Base-by-base conservation (phyloP, 1,139 yeast species). In the Wickerhamiella pararugosa region DNA sequence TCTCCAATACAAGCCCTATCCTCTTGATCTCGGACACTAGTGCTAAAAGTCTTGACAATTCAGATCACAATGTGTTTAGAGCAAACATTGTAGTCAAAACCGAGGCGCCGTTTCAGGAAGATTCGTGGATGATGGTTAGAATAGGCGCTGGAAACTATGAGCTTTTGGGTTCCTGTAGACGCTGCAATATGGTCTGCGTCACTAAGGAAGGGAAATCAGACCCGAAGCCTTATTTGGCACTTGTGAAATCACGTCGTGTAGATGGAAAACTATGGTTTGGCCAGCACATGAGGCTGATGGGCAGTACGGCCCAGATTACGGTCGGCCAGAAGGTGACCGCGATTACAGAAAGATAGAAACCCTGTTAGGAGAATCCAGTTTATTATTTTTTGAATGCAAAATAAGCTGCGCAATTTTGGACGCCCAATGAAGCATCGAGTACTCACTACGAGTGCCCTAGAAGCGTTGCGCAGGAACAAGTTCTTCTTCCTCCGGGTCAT, bases 131-230 rank as follows among this genome's bases (percentile, higher is more conserved):
- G 4, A 38, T 36, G 2, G 34, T 60, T 1, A 7, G 9, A 3
- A 32, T 40, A 3, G 41, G 40, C 1, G 9, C 6, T 26, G 29
- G 29, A 2, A 26, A 7, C 2, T 40, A 42, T n/a, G 38, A 27
- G 39, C 51, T 40, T 46, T 44, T 54, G 3, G 61, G 60, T 0
- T 53, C 49, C n/a, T 66, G 70, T 46, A 57, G 62, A 15, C 50
- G 70, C 32, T 66, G 70, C 47, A 63, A 62, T 40, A 65, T 66
- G 69, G 58, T 66, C 10, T 60, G 67, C 1, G 60, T 65, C 9
- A 60, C 63, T 26, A 50, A 53, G 7, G 50, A 57, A 9, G 70
- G 69, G 5, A 37, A 39, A 10, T 42, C 47, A 63, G 71, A 59
- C 65, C 69, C 54, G 27, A 46, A 43, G 15, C 62, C 63, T 1